phyloP scores from a whole-genome alignment of 2,329 filamentous ascomycete genomes.

The Mollisia scopiformis region DNA sequence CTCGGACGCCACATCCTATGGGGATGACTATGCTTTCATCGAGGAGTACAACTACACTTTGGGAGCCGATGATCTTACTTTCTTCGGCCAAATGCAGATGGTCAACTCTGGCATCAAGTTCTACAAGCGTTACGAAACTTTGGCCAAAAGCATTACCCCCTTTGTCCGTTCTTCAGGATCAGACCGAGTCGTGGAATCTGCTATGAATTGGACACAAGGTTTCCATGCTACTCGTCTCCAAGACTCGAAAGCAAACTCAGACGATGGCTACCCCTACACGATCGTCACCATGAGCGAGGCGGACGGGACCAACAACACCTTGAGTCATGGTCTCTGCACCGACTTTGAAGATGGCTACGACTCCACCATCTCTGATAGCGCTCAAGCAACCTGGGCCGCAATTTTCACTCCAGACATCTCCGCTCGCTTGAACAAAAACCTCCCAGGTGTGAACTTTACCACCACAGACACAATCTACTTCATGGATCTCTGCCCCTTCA shows the following conservation, averaged over 20 bases:
- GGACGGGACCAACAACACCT: conserved; percentile 73
- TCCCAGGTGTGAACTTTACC: conserved; percentile 70
- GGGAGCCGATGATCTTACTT: conserved; percentile 69
- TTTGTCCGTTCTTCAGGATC: conserved; percentile 76
- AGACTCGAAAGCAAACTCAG: conserved; percentile 40
- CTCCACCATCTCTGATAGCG: conserved; percentile 49
- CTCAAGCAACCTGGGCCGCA: conserved; percentile 60
- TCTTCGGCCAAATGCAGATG: conserved; percentile 71
- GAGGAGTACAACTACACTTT: conserved; percentile 71
- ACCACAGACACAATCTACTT: conserved; percentile 66
- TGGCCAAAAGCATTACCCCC: conserved; percentile 61
- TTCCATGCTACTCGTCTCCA: conserved; percentile 57
- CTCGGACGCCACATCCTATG: conserved; percentile 55
- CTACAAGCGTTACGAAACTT: conserved; percentile 69
- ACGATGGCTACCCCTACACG: conserved; percentile 50
- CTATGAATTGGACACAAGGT: conserved; percentile 74
- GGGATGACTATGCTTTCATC: conserved; percentile 69
- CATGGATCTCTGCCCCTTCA: conserved; percentile 90
- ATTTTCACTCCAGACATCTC: conserved; percentile 70
- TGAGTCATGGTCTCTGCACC: conserved; percentile 74
- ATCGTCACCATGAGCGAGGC: conserved; percentile 74
- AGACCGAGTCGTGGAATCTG: conserved; percentile 73
- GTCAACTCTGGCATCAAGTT: conserved; percentile 77
- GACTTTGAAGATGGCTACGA: conserved; percentile 66
- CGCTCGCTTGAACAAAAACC: conserved; percentile 67